Base-by-base conservation (phyloP, 441 rosid species). In the Populus tomentosa region DNA sequence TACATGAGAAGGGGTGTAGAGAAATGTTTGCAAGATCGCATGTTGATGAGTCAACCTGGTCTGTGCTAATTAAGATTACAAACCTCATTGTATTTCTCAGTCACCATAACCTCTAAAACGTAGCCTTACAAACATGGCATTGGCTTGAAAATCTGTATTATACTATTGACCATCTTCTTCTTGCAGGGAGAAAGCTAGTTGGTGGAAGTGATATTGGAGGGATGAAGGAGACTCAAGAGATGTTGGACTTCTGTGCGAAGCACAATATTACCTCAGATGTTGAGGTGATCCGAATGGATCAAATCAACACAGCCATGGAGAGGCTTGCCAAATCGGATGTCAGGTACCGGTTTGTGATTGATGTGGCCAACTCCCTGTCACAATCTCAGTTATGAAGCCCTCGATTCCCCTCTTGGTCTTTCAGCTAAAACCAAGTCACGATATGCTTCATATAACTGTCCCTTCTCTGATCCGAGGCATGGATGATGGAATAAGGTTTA, bases 171-270 rank as follows among this genome's bases (percentile, higher is more conserved):
- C 16, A 65, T 69, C 18, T 32, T 0, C 8, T 74, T 33, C 6
- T 67, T 70, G 24, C 71, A 94, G 95, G 92, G 72, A 69, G 96
- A 80, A 91, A 84, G 86, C 89, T 91, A 75, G 78, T 94, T 26
- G 94, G 94, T 50, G 98, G 98, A 75, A 92, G 97, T 75, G 83
- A 87, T 73, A 23, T 86, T 6, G 96, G 98, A 76, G 95, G 95
- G 71, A 88, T 92, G 69, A 86, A 90, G 72, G 98, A 94, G 86
- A 92, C 94, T 0, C 94, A 91, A 75, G 97, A 94, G 88, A 92
- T 94, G 96, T 85, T 92, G 61, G 92, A 94, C 69, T 91, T 94
- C 38, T 92, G 97, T 53, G 97, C 93, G 23, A 81, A 91, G 88
- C 94, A 90, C 82, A 87, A 82, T 9, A 87, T 92, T 33, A 63